Base-by-base conservation (phyloP, 1,284 basidiomycete species). In the Pseudozyma thailandica region DNA sequence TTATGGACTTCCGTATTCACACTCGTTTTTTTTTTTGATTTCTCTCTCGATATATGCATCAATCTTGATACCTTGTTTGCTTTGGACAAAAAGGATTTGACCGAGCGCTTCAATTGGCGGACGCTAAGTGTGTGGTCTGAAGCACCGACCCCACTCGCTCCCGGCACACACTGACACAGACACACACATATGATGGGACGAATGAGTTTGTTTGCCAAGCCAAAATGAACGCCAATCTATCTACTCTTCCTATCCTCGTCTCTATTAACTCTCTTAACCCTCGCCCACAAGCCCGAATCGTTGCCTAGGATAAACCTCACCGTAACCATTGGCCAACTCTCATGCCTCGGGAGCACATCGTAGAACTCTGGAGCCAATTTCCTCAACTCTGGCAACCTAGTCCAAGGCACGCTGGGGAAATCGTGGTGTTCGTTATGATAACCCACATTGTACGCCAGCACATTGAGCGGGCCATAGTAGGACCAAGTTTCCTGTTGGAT, bases 381-480 rank as follows among this genome's bases (percentile, higher is more conserved):
- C 25, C 90, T 89, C 16, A 98, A 88, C 9, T 89, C 87, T 0
- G 94, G 93, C 0, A 98, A 87, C n/a, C 91, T 88, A 9, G 93
- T 97, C 95, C 95, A 98, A 0, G 96, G 88, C 1, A 98, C 86
- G 2, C 92, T 93, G 8, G 95, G 94, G 84, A 98, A 98, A 84
- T 98, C 95, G 85, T 98, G 95, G 84, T 98, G 95, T 82, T 98
- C 95, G 84, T 98, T 97, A 83, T 98, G 95, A 83, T 97, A 98
- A 42, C 95, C 95, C 57, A 97, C 94, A 75, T 98, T 98, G 84
- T 97, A 98, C n/a, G 92, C 91, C 15, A 98, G 85, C 6, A 90
- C 75, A 84, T 98, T 98, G 61, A 98, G 86, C 49, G 89, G 89
- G 0, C 96, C 96, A 76, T 98, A 98, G 84, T 98, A 98, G 57